These are phyloP conservation scores for Calonectria multiphialidica DNA, from an alignment of 2,329 filamentous ascomycete species.

Conservation along the genomic window DNA sequence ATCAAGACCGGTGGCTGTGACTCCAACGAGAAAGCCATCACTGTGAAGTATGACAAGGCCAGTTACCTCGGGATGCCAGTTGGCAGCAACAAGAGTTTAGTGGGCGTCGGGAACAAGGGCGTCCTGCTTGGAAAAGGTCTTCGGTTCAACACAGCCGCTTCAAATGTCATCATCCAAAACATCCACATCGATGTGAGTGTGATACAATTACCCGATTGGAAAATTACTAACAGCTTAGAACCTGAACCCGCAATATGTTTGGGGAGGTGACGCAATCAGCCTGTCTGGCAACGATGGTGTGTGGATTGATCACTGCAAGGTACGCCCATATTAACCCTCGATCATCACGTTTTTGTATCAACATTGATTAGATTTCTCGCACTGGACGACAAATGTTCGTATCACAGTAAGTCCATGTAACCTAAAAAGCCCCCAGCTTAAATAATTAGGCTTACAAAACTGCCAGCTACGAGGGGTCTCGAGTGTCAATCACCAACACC, in stretches of 20 bases:
- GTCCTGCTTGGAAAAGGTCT: slow-evolving; percentile 69
- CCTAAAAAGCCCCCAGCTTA: not conserved
- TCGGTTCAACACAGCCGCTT: slow-evolving; percentile 58
- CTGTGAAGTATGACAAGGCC: slow-evolving; percentile 59
- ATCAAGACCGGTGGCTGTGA: slow-evolving; percentile 67
- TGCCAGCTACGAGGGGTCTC: not conserved
- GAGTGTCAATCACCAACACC: slow-evolving; percentile 66
- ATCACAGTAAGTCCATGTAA: not conserved
- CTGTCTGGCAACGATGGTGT: slow-evolving; percentile 48
- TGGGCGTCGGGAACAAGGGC: slow-evolving; percentile 63
- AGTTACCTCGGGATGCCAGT: slow-evolving; percentile 62
- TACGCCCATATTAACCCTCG: slow-evolving; percentile 42
- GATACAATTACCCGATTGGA: too few species aligned
- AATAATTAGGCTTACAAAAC: not conserved
- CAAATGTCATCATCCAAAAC: slow-evolving; percentile 68
- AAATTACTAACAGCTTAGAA: too few species aligned
- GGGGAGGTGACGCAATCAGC: slow-evolving; percentile 52
- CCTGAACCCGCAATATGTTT: slow-evolving; percentile 51
- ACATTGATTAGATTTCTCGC: slow-evolving; percentile 35
- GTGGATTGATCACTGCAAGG: slow-evolving; percentile 54
- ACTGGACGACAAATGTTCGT: slow-evolving; percentile 35
- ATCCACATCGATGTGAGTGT: not conserved
- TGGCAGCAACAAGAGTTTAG: slow-evolving; percentile 66
- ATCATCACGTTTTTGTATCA: not conserved
- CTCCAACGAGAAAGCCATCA: slow-evolving; percentile 39